Percentiles rank a stretch among this genome's conserved stretches.
Conservation (phyloP, 805 yeast genomes). For the Grigorovia yakushimaensis region DNA sequence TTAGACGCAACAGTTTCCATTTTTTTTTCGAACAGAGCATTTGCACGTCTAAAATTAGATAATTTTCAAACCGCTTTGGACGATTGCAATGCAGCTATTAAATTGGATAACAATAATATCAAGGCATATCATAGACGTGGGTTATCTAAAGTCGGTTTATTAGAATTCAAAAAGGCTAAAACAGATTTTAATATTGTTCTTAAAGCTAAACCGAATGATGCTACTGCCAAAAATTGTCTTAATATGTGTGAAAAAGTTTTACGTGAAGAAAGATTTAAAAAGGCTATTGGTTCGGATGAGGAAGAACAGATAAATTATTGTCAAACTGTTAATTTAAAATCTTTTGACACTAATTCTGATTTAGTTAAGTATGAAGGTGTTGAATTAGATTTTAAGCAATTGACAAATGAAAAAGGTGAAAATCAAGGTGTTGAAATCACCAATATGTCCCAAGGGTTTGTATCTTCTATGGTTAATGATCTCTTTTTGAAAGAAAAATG, state of each 20-base stretch:
- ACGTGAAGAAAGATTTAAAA: constrained; percentile 69
- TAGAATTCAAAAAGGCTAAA: constrained; percentile 66
- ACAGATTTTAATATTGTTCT: constrained; percentile 58
- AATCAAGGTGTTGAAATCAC: constrained; percentile 26
- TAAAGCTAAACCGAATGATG: constrained; percentile 55
- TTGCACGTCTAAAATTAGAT: constrained; percentile 78
- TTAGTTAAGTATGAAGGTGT: constrained; percentile 24
- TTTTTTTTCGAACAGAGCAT: constrained; percentile 79
- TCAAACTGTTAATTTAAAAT: constrained; percentile 17
- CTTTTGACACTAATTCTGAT: constrained; percentile 27
- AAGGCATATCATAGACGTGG: constrained; percentile 88
- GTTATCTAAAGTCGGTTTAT: constrained; percentile 62
- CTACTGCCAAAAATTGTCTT: constrained; percentile 50
- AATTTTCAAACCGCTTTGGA: constrained; percentile 74
- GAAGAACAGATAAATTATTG: constrained; percentile 19
- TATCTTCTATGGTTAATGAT: constrained; percentile 50
- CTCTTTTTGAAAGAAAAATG: constrained; percentile 65
- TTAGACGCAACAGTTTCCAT: constrained; percentile 49
- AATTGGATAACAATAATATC: constrained; percentile 51
- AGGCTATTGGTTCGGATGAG: constrained; percentile 73
- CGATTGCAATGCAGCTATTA: constrained; percentile 70
- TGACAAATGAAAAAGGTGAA: constrained; percentile 18
- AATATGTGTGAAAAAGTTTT: constrained; percentile 56
- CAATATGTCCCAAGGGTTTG: constrained; percentile 44
- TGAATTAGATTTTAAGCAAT: constrained; percentile 20